phyloP scores from a whole-genome alignment of 176 grass and related monocot species.

The Hyparrhenia diplandra region DNA sequence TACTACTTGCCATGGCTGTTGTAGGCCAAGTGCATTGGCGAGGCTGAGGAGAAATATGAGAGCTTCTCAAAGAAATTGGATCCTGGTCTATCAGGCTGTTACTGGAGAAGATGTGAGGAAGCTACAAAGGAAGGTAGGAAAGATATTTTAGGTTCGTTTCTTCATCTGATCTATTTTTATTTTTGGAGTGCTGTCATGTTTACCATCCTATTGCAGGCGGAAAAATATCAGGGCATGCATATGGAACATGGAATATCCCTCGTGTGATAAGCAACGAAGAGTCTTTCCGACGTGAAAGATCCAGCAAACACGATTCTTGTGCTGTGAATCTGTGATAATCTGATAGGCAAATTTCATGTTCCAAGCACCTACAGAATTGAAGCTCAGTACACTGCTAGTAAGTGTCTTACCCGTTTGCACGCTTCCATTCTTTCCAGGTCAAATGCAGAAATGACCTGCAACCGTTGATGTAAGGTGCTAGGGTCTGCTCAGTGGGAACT shows the following conservation, averaged over 20 bases:
- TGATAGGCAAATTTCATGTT: constrained; percentile 12
- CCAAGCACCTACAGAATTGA: constrained; percentile 2
- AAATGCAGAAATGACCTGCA: constrained; percentile 2
- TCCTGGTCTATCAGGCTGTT: constrained; percentile 50
- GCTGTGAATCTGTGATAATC: background rate
- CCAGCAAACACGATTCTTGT: constrained; percentile 15
- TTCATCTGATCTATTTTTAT: constrained; percentile 6
- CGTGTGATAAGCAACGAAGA: constrained; percentile 71
- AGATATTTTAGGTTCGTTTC: background rate
- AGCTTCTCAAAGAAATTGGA: constrained; percentile 59
- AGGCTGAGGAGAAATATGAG: constrained; percentile 78
- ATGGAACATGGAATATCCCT: constrained; percentile 88
- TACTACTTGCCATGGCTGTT: background rate
- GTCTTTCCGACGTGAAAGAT: constrained; percentile 45
- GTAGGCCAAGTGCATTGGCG: constrained; percentile 74
- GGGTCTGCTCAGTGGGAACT: background rate
- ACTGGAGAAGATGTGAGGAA: constrained; percentile 88
- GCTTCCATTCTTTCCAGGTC: background rate
- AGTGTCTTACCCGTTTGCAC: background rate
- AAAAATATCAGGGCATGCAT: constrained; percentile 50
- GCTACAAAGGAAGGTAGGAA: constrained; percentile 77
- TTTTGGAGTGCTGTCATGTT: background rate
- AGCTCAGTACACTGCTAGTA: background rate
- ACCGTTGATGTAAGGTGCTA: background rate
- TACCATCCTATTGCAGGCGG: constrained; percentile 48